phyloP scores from a whole-genome alignment of 1,139 yeast genomes.

The Suhomyces bribrorum region DNA sequence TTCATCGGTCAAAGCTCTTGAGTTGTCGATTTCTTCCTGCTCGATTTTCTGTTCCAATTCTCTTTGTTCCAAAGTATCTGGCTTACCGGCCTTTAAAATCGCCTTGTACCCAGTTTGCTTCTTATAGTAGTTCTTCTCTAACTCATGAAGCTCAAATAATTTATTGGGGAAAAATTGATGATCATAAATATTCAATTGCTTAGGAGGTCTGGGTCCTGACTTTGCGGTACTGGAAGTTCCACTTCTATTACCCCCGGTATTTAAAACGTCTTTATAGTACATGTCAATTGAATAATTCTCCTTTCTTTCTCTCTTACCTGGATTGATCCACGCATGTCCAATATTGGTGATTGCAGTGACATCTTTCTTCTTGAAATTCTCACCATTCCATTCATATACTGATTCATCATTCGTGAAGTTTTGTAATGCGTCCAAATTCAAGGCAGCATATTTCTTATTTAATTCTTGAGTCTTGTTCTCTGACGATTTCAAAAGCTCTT shows the following conservation, averaged over 20 bases:
- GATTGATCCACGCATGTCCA: slow-evolving; percentile 67
- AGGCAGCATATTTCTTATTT: slow-evolving; percentile 61
- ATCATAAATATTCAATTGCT: slow-evolving; percentile 66
- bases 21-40: slow-evolving; percentile 61
- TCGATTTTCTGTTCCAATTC: slow-evolving; percentile 57
- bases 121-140: slow-evolving; percentile 61
- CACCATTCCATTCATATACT: slow-evolving; percentile 86
- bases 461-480: slow-evolving; percentile 64
- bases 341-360: slow-evolving; percentile 40
- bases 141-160: slow-evolving; percentile 61
- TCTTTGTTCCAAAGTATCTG: slow-evolving; percentile 45
- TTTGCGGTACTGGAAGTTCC: slow-evolving; percentile 17
- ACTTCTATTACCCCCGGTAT: slow-evolving; percentile 51
- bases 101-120: slow-evolving; percentile 54
- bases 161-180: slow-evolving; percentile 73
- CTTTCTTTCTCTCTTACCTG: slow-evolving; percentile 76
- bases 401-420: slow-evolving; percentile 65
- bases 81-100: slow-evolving; percentile 45
- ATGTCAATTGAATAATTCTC: slow-evolving; percentile 78
- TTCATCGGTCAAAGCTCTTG: slow-evolving; percentile 67
- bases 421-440: slow-evolving; percentile 75
- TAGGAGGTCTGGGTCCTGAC: slow-evolving; percentile 64
- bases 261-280: slow-evolving; percentile 75
- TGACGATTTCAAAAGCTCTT: slow-evolving; percentile 58
- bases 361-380: slow-evolving; percentile 70